Evolutionary conservation across 176 grass and related monocot genomes (phyloP).

Genomic region (Dendrocalamus sinicus): DNA sequence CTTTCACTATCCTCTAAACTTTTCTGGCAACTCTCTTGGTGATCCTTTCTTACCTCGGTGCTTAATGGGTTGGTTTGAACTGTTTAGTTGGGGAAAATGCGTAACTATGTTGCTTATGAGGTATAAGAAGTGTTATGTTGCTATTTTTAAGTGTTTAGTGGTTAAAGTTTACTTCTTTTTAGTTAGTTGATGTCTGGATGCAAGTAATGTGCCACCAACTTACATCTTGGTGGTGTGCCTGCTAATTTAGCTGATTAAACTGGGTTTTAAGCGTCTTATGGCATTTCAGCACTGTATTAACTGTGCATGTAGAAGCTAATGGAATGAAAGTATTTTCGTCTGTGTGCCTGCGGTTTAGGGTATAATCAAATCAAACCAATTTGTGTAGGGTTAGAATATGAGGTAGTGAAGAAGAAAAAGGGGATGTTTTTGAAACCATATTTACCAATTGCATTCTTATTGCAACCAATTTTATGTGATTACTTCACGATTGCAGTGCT

Average conservation of each 20-base stretch:
- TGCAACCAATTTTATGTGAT: constrained; percentile 16
- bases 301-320: not conserved
- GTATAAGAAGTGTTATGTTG: not conserved
- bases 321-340: not conserved
- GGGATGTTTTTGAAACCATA: constrained; percentile 1
- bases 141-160: constrained; percentile 38
- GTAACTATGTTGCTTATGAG: not conserved
- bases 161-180: not conserved
- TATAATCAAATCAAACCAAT: constrained; percentile 26
- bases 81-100: constrained; percentile 8
- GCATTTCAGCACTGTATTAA: not conserved
- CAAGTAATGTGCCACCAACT: constrained; percentile 32
- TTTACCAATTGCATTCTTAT: constrained; percentile 31
- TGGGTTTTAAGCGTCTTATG: not conserved
- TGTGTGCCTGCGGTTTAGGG: constrained; percentile 19
- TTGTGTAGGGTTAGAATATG: not conserved
- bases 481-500: constrained; percentile 45
- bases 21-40: constrained; percentile 22
- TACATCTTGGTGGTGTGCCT: constrained; percentile 19
- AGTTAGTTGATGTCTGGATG: constrained; percentile 1
- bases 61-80: constrained; percentile 28
- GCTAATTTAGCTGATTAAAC: constrained; percentile 33
- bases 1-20: not conserved
- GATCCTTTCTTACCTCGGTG: constrained; percentile 23
- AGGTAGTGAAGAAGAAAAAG: no score